A percentile compares a stretch with the other conserved stretches of the same genome.
These are phyloP conservation scores for Ophiostoma montium DNA, from an alignment of 2,329 filamentous ascomycete species.

Conservation along the genomic window DNA sequence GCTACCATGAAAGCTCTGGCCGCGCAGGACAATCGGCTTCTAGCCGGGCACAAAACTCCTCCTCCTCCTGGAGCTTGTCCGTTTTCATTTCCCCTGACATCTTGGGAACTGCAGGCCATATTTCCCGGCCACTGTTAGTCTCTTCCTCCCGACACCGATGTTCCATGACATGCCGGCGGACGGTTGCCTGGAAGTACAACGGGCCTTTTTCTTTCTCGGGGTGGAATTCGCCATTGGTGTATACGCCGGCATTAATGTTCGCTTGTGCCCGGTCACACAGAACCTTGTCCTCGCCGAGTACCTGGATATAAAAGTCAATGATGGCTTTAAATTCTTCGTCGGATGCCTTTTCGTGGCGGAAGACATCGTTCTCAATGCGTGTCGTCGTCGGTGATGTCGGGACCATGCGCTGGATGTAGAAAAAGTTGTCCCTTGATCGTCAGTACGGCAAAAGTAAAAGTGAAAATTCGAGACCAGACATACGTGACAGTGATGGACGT, in stretches of 20 bases:
- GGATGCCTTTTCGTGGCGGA: constrained; percentile 30
- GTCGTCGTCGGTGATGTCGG: constrained; percentile 28
- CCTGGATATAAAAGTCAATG: constrained; percentile 34
- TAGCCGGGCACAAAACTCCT: constrained; percentile 17
- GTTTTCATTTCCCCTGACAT: constrained; percentile 12
- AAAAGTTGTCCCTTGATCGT: constrained; percentile 27
- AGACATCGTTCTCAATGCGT: constrained; percentile 36
- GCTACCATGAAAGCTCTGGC: constrained; percentile 9
- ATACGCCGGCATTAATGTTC: constrained; percentile 36
- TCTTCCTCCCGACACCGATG: constrained; percentile 17
- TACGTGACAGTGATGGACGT: constrained; percentile 26
- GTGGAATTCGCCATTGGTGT: constrained; percentile 36
- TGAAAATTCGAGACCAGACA: constrained; percentile 11
- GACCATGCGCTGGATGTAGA: constrained; percentile 37
- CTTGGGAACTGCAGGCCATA: constrained; percentile 21
- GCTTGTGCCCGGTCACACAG: constrained; percentile 34
- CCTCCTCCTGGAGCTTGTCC: constrained; percentile 17
- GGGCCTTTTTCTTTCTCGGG: constrained; percentile 38
- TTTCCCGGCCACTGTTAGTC: constrained; percentile 12
- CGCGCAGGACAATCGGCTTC: constrained; percentile 7
- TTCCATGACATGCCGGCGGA: constrained; percentile 16
- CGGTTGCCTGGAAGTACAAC: constrained; percentile 28
- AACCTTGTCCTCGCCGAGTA: constrained; percentile 36
- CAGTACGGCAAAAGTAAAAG: background rate
- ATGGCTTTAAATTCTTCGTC: constrained; percentile 33